These are phyloP conservation scores for Arabidopsis arenosa DNA, from an alignment of 345 rosid genomes.

Conservation along the genomic window DNA sequence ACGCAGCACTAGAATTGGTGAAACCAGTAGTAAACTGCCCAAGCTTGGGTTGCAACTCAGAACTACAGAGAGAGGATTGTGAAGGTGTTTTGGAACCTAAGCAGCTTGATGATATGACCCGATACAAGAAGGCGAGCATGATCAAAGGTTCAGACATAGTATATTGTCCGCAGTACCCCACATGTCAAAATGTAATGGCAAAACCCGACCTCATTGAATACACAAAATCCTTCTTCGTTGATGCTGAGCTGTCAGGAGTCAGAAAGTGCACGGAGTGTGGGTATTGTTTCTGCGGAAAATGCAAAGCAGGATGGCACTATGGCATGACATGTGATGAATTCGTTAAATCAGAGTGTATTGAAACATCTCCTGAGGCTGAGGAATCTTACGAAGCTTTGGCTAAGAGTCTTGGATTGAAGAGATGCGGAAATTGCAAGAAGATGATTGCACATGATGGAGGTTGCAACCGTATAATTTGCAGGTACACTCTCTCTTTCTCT, in stretches of 20 bases:
- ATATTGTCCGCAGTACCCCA: too few species aligned
- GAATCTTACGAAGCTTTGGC: neutral
- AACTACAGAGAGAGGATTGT: neutral
- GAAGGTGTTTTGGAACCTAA: neutral
- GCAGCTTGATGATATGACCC: neutral
- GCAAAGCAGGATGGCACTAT: neutral
- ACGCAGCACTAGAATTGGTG: neutral
- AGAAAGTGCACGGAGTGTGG: neutral
- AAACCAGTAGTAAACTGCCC: neutral
- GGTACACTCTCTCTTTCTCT: neutral
- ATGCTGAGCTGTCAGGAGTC: neutral
- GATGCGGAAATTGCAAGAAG: neutral
- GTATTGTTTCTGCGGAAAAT: too few species aligned
- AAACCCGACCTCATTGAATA: neutral
- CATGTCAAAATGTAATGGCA: neutral
- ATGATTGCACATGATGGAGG: neutral
- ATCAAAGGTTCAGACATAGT: neutral
- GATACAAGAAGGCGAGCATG: neutral
- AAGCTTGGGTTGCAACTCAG: neutral
- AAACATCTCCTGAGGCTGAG: neutral
- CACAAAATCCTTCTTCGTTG: neutral
- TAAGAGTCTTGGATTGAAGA: neutral
- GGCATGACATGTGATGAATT: neutral
- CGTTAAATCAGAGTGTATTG: neutral
- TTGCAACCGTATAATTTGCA: neutral